Evolutionary conservation across 495 filamentous ascomycete species (phyloP).

Genomic region (Penicillium bovifimosum): DNA sequence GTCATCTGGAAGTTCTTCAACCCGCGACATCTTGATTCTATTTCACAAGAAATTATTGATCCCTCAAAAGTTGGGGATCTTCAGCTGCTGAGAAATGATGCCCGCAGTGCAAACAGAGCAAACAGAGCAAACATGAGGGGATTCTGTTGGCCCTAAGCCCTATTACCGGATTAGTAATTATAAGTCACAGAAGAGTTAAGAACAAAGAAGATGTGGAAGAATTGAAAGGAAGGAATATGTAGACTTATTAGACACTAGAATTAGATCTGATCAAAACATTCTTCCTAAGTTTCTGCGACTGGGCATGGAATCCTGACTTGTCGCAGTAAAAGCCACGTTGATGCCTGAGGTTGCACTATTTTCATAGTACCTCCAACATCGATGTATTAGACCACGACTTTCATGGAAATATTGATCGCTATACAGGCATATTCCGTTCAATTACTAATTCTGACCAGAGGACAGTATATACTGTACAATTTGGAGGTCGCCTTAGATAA

Average conservation of each 20-base stretch:
- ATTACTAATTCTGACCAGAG: too few relatives aligned
- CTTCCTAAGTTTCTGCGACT: too few relatives aligned
- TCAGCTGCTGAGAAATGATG: slow-evolving; percentile 10
- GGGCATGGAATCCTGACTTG: too few relatives aligned
- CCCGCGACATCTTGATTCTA: slow-evolving; percentile 28
- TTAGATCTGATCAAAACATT: neutral
- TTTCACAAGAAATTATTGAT: neutral
- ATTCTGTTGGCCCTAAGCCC: slow-evolving; percentile 19
- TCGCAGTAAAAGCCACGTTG: too few relatives aligned
- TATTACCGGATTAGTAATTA: slow-evolving; percentile 8
- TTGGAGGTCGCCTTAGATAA: too few relatives aligned
- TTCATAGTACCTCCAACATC: neutral
- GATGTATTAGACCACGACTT: too few relatives aligned
- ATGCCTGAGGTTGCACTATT: neutral
- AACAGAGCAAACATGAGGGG: slow-evolving; percentile 40
- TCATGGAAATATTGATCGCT: neutral
- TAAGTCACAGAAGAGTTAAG: neutral
- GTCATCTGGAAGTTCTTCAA: slow-evolving; percentile 50
- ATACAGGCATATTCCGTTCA: neutral
- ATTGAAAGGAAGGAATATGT: neutral
- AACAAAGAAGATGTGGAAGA: neutral
- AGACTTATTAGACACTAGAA: neutral
- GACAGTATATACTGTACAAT: too few relatives aligned
- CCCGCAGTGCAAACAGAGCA: slow-evolving; percentile 33
- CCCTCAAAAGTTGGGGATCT: slow-evolving; percentile 2